Evolutionary conservation across 2,329 filamentous ascomycete species (phyloP).

Genomic region (Aspergillus sp.): DNA sequence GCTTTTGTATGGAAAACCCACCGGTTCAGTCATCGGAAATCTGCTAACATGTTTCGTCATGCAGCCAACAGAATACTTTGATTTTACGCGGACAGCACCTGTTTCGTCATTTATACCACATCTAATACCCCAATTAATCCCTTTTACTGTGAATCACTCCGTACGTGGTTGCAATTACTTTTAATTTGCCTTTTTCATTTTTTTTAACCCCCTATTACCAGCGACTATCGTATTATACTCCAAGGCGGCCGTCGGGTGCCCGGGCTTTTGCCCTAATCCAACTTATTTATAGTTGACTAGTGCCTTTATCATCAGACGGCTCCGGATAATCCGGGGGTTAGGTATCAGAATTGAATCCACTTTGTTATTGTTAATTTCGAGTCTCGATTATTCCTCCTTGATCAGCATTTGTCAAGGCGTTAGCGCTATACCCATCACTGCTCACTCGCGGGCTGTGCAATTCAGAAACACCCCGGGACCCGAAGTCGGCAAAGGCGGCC

Average conservation of each 20-base stretch:
- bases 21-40: neutral
- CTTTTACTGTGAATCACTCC: neutral
- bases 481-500: constrained; percentile 1
- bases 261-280: neutral
- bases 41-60: neutral
- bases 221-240: neutral
- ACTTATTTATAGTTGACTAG: neutral
- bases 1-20: neutral
- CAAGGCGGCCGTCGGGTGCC: neutral
- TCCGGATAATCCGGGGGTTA: neutral
- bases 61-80: neutral
- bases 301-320: neutral
- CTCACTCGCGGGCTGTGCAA: neutral
- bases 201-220: neutral
- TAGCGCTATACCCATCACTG: neutral
- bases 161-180: neutral
- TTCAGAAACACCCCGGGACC: neutral
- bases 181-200: neutral
- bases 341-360: neutral
- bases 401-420: neutral
- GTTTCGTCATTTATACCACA: neutral
- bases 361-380: neutral
- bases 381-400: neutral
- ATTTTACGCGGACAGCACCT: neutral
- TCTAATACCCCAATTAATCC: neutral